Evolutionary conservation across 164 flowering plant species (phyloP).

Genomic region (Vitis amurensis): DNA sequence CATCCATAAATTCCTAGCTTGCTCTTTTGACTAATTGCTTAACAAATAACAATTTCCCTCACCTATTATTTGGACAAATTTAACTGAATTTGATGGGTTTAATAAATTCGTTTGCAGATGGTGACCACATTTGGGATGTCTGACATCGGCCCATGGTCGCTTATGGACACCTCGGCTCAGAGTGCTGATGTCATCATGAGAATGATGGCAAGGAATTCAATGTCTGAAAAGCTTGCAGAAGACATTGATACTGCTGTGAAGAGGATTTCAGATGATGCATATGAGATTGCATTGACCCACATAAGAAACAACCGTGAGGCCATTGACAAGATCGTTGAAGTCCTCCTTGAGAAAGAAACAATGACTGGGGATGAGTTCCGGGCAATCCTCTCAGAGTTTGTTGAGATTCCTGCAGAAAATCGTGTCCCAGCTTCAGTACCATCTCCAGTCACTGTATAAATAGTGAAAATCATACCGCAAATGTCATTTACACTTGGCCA

Average conservation of each 20-base stretch:
- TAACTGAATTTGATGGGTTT: neutral
- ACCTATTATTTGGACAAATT: neutral
- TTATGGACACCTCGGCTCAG: conserved; percentile 77
- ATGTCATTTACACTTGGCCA: neutral
- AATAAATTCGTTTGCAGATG: conserved; percentile 51
- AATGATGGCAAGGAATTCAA: conserved; percentile 91
- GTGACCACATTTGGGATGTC: conserved; percentile 88
- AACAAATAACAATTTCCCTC: neutral
- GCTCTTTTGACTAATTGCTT: neutral
- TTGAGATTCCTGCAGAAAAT: conserved; percentile 83
- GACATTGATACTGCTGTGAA: conserved; percentile 78
- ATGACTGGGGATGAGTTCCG: conserved; percentile 82
- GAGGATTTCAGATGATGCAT: conserved; percentile 67
- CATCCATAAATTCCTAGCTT: neutral
- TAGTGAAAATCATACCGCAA: neutral
- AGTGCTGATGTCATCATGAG: conserved; percentile 81
- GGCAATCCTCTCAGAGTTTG: conserved; percentile 75
- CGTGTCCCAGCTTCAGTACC: conserved; percentile 58
- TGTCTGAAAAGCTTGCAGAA: conserved; percentile 87
- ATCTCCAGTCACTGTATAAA: conserved; percentile 59
- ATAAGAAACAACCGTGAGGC: conserved; percentile 81
- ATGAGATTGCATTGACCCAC: conserved; percentile 69
- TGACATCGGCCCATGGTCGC: conserved; percentile 90
- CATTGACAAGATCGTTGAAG: conserved; percentile 85
- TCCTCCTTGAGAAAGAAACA: conserved; percentile 82